Conservation (phyloP, 345 rosid species). For the Citrus sinensis region DNA sequence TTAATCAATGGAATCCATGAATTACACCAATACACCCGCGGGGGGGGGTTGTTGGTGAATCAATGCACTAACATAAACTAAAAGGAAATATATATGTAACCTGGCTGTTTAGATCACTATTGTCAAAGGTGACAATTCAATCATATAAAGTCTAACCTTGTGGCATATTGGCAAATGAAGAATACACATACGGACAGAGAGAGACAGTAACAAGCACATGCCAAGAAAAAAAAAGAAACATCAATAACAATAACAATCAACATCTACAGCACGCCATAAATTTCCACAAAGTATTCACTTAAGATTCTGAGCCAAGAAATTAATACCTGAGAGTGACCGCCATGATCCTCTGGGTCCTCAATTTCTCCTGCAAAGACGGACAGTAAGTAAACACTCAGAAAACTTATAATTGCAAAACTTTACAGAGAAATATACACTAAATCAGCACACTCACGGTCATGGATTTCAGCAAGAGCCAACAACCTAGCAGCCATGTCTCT, state of each 20-base stretch:
- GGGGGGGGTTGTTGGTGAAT: no score
- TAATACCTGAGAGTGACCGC: constrained; percentile 58
- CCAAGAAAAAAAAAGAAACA: no score
- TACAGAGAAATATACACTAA: neutral
- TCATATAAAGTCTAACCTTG: neutral
- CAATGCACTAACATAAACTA: no score
- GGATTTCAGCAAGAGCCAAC: constrained; percentile 68
- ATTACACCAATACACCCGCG: no score
- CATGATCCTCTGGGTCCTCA: constrained; percentile 54
- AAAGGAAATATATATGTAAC: no score
- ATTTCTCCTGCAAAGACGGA: constrained; percentile 47
- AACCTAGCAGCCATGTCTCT: constrained; percentile 78
- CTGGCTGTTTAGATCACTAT: no score
- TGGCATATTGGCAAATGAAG: neutral
- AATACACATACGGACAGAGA: neutral
- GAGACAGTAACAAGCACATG: neutral
- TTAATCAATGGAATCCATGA: neutral
- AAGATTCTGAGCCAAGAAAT: neutral
- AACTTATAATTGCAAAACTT: constrained; percentile 5
- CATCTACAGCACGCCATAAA: neutral
- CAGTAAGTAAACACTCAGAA: neutral
- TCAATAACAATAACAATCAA: neutral
- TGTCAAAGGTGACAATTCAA: no score
- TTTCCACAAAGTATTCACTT: neutral
- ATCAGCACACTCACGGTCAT: constrained; percentile 44